Base-by-base conservation (phyloP, 1,284 basidiomycete genomes). In the Ustanciosporium gigantosporum region DNA sequence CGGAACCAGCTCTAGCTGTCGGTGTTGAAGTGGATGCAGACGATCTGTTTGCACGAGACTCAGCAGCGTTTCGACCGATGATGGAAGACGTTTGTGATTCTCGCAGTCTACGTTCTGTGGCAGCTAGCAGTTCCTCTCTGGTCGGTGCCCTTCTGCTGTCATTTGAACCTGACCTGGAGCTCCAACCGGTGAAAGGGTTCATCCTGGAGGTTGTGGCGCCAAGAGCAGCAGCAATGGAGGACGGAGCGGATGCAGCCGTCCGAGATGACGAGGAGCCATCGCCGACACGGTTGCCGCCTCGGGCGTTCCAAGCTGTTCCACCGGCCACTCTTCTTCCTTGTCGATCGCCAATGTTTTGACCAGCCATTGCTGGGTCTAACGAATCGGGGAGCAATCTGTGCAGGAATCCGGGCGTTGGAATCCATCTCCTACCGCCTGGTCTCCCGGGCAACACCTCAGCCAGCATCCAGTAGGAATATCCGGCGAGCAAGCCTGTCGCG, bases 401-500 rank as follows among this genome's bases (percentile, higher is more conserved):
- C 17, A 73, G 35, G 13, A 56, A 57, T 2, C 36, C 43, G 2
- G 65, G 68, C 11, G 70, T 62, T 7, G 47, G 43, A 25, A 66
- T 36, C 22, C 58, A 57, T 25, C 57, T 47, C 4, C 50, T 17
- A 5, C 56, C 46, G 7, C 55, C 52, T 14, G 44, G 36, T 36
- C 45, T 47, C 5, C 41, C 62, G 9, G 47, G 61, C 2, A 43
- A 35, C 22, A 51, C 36, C 36, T 55, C 40, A 19, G 46, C 44
- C 5, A 74, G 41, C 23, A 74, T 43, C 50, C 65, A 76, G 49
- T 75, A 91, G 3, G 84, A 76, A 71, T 91, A 88, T 0, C 88
- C 90, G 1, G 86, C 82, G 31, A 89, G 81, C 17, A 88, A 82
- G 2, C 90, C 90, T 0, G 87, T 86, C 23, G 88, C 74, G 38